Conservation (phyloP, 495 filamentous ascomycete genomes). For the Podospora anserina region DNA sequence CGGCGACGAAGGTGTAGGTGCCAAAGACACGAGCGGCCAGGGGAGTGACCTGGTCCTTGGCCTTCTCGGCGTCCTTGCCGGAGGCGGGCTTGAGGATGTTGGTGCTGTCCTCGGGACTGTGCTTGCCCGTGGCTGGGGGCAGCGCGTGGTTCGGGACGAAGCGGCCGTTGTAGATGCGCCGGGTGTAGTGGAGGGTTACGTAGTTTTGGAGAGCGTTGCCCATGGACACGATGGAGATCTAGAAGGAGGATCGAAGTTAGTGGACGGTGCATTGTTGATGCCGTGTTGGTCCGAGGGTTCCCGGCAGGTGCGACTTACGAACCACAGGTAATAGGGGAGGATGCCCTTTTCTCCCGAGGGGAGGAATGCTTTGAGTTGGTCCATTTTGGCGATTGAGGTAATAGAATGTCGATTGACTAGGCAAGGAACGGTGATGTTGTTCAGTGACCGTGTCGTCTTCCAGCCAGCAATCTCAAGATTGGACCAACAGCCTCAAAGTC, state of each 20-base stretch:
- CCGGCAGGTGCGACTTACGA: slow-evolving; percentile 35
- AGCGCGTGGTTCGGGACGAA: slow-evolving; percentile 45
- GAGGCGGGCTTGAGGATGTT: slow-evolving; percentile 44
- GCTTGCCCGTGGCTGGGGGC: slow-evolving; percentile 30
- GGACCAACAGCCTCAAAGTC: background rate
- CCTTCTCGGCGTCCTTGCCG: slow-evolving; percentile 47
- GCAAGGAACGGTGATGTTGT: background rate
- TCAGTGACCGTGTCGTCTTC: background rate
- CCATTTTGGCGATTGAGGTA: slow-evolving; percentile 26
- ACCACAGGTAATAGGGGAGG: slow-evolving; percentile 47
- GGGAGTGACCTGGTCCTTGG: slow-evolving; percentile 58
- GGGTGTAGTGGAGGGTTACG: slow-evolving; percentile 65
- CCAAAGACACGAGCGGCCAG: slow-evolving; percentile 83
- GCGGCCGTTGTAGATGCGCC: slow-evolving; percentile 66
- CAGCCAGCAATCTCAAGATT: too few relatives aligned
- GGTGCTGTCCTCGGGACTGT: slow-evolving; percentile 46
- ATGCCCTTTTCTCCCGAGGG: slow-evolving; percentile 44
- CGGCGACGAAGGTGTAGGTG: slow-evolving; percentile 80
- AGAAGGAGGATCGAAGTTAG: background rate
- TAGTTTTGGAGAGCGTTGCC: slow-evolving; percentile 82
- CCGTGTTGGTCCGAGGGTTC: background rate
- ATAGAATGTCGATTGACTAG: background rate
- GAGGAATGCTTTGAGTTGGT: slow-evolving; percentile 37
- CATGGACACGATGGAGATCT: slow-evolving; percentile 75
- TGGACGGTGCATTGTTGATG: background rate